These are phyloP conservation scores for Phaeotremella fagi DNA, from an alignment of 768 basidiomycete species.

Conservation along the genomic window DNA sequence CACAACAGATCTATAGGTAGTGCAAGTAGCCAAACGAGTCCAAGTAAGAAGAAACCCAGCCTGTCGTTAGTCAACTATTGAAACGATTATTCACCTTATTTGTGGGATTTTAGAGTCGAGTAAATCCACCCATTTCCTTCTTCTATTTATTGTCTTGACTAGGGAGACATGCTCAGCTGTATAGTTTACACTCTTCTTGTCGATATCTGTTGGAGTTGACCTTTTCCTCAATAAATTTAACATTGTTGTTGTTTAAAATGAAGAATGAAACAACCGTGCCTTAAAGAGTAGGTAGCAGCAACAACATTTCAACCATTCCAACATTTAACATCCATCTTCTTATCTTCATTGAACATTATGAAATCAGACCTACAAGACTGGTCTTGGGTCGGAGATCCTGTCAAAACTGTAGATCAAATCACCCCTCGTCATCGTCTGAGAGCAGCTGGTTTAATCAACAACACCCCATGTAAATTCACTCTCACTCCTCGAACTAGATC, in stretches of 20 bases:
- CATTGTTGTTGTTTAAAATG: neutral
- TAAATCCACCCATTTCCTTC: neutral
- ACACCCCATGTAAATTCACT: slow-evolving; percentile 3
- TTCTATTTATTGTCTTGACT: slow-evolving; percentile 22
- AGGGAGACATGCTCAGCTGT: slow-evolving; percentile 26
- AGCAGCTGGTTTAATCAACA: slow-evolving; percentile 59
- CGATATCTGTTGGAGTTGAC: slow-evolving; percentile 2
- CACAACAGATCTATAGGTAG: slow-evolving; percentile 66
- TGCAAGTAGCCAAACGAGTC: slow-evolving; percentile 77
- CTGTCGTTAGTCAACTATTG: slow-evolving; percentile 40
- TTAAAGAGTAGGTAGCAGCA: neutral
- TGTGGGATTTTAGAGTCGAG: neutral
- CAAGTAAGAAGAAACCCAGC: slow-evolving; percentile 57
- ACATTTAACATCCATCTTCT: neutral
- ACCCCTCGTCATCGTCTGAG: slow-evolving; percentile 61
- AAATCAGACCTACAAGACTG: slow-evolving; percentile 50
- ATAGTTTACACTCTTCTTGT: slow-evolving; percentile 21
- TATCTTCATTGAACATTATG: slow-evolving; percentile 8
- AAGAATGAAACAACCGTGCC: neutral
- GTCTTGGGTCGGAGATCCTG: slow-evolving; percentile 75
- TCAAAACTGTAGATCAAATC: slow-evolving; percentile 58
- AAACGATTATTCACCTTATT: neutral
- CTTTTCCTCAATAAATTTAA: neutral
- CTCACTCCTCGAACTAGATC: too few species aligned
- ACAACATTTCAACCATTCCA: too few species aligned